Base-by-base conservation (phyloP, 768 basidiomycete genomes). In the Collybiopsis luxurians region DNA sequence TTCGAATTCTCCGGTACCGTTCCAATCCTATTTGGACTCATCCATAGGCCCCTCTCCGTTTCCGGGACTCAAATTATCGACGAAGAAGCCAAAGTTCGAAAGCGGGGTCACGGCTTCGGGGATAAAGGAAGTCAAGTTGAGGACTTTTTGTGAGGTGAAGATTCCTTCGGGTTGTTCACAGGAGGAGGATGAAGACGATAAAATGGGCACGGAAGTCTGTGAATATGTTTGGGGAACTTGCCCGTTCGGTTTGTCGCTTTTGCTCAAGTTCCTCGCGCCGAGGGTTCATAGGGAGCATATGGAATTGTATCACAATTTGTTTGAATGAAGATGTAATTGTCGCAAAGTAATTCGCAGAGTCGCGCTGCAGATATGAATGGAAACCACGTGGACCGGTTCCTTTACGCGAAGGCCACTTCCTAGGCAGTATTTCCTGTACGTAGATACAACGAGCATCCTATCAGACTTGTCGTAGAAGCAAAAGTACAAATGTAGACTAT, bases 1-100 rank as follows among this genome's bases (percentile, higher is more conserved):
- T 49, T 49, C 48, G 48, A 49, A 31, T 49, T 49, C 21, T 49
- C 48, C 13, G 48, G 48, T 2, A 49, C 48, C 15, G 48, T 49
- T 31, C 19, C 48, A n/a, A 49, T 49, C 17, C 30, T 36, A 0
- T 49, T 49, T 13, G 48, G 48, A 7, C 11, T 49, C 11, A 34
- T 49, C 28, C 28, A 49, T 13, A 28, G 30, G 31, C 30, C 48
- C 21, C 48, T 49, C n/a, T 49, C 31, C 30, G 48, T 49, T 10
- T 12, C 48, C 21, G 48, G 48, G 11, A 28, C 48, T 10, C 48
- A 49, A 49, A 49, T 49, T 28, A 10, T 49, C 17, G 48, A 49
- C 12, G 31, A 49, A 34, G 31, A 49, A 19, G 48, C 48, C 48
- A 49, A 49, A 31, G 48, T 49, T 49, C 11, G 48, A 49, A 49